These are phyloP conservation scores for Ramalina peruviana DNA, from an alignment of 495 filamentous ascomycete species.

Conservation along the genomic window DNA sequence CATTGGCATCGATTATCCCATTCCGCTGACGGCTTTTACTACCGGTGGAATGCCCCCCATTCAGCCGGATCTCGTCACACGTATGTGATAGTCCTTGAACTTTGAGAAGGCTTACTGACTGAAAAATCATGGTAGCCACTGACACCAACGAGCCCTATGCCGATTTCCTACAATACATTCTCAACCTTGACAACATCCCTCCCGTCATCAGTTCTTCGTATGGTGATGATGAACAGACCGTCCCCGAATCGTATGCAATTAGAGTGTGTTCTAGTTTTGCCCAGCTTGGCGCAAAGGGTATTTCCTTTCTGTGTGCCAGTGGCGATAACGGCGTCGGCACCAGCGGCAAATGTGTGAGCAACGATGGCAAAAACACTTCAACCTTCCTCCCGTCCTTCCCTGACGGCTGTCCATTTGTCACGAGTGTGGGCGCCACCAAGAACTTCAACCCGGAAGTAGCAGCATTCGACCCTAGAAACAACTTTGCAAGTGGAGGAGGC, in stretches of 20 bases:
- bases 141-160: constrained; percentile 68
- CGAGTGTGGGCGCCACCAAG: constrained; percentile 54
- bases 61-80: constrained; percentile 39
- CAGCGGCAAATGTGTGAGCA: constrained; percentile 42
- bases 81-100: neutral
- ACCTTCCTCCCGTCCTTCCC: constrained; percentile 61
- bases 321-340: constrained; percentile 58
- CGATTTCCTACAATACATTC: constrained; percentile 49
- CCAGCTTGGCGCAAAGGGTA: constrained; percentile 62
- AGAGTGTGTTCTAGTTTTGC: constrained; percentile 56
- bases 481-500: constrained; percentile 47
- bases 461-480: constrained; percentile 18
- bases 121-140: constrained; percentile 29
- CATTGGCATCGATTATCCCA: constrained; percentile 39
- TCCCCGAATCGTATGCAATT: constrained; percentile 51
- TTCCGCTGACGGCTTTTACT: constrained; percentile 52
- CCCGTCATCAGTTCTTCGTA: constrained; percentile 69
- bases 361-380: constrained; percentile 51
- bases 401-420: constrained; percentile 59
- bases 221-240: constrained; percentile 67
- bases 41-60: constrained; percentile 50
- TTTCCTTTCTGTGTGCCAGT: constrained; percentile 55
- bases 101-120: constrained; percentile 6
- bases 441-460: constrained; percentile 43
- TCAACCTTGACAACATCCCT: constrained; percentile 43